Conservation (phyloP, 148 eudicot species). For the Cornus kousa region DNA sequence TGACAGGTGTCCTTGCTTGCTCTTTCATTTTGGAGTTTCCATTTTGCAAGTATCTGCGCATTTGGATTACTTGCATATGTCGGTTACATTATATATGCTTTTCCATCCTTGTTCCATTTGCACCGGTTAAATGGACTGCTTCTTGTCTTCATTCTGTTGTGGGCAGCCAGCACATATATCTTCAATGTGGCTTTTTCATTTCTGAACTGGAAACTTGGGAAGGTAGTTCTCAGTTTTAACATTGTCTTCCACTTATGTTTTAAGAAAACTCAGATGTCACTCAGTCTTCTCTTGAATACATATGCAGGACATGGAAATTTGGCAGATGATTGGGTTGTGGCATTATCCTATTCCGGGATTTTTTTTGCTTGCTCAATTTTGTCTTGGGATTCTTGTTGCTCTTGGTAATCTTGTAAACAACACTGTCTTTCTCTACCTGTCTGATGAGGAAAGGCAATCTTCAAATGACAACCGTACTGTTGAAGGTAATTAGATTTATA, state of each 20-base stretch:
- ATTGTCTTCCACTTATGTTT: neutral
- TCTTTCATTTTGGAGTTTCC: conserved; percentile 93
- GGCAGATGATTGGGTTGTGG: conserved; percentile 99
- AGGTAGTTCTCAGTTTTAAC: conserved; percentile 47
- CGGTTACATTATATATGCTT: conserved; percentile 76
- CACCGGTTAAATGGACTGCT: conserved; percentile 91
- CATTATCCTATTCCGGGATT: conserved; percentile 92
- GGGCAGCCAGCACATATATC: conserved; percentile 87
- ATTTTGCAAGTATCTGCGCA: conserved; percentile 93
- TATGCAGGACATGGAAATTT: conserved; percentile 83
- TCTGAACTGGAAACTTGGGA: conserved; percentile 59
- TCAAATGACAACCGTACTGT: conserved; percentile 49
- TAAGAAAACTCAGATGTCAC: neutral
- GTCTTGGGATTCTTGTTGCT: conserved; percentile 87
- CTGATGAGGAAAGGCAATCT: conserved; percentile 54
- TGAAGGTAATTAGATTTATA: conserved; percentile 52
- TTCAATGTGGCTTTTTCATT: conserved; percentile 87
- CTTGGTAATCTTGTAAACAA: conserved; percentile 96
- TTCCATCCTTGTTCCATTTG: conserved; percentile 83
- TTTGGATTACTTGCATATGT: conserved; percentile 95
- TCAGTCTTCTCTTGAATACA: conserved; percentile 10
- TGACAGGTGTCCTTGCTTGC: conserved; percentile 91
- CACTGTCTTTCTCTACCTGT: conserved; percentile 74
- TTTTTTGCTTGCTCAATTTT: conserved; percentile 90
- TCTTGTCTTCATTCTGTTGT: conserved; percentile 90